Evolutionary conservation across 2,329 filamentous ascomycete species (phyloP).

Genomic region (Calonectria honghensis): DNA sequence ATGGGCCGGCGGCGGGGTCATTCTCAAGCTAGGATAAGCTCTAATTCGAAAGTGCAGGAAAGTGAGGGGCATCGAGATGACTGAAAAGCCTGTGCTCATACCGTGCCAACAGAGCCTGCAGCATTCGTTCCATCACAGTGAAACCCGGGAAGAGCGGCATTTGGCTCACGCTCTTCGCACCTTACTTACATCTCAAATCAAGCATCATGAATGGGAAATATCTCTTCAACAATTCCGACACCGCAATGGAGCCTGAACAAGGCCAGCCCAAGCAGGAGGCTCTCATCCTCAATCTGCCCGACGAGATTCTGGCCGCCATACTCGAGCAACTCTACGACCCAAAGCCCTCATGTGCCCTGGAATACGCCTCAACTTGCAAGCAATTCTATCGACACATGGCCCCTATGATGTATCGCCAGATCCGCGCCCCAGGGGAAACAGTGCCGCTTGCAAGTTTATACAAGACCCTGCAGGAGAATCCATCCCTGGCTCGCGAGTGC

Average conservation of each 20-base stretch:
- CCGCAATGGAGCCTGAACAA: background rate
- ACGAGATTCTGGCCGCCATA: background rate
- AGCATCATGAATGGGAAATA: background rate
- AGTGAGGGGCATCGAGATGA: background rate
- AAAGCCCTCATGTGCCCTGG: background rate
- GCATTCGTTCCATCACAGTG: background rate
- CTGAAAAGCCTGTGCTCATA: background rate
- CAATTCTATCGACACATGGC: background rate
- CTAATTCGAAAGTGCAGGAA: background rate
- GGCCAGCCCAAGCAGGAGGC: background rate
- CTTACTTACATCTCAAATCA: background rate
- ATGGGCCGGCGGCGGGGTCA: background rate
- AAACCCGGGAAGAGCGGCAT: background rate
- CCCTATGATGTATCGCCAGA: background rate
- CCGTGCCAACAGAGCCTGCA: background rate
- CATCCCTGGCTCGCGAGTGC: background rate
- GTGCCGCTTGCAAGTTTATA: background rate
- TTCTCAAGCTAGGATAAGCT: background rate
- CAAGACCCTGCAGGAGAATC: background rate
- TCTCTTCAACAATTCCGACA: background rate
- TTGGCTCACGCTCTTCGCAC: background rate
- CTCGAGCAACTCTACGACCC: background rate
- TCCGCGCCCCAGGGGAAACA: background rate
- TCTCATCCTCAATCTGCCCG: background rate
- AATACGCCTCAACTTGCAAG: background rate